Base-by-base conservation (phyloP, 2,329 filamentous ascomycete genomes). In the Monilinia fructicola region DNA sequence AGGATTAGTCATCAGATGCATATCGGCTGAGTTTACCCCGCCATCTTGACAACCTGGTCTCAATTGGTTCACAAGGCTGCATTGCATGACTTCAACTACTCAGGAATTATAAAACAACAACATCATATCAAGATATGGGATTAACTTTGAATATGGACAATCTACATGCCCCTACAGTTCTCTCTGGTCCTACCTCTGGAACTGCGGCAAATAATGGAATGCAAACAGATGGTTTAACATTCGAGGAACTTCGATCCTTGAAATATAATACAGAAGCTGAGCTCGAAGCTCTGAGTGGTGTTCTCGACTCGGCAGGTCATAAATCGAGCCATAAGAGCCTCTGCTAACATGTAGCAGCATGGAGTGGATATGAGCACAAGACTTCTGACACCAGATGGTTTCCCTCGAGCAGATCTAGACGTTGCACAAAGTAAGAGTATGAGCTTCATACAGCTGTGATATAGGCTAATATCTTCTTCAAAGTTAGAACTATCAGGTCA, bases 351-450 rank as follows among this genome's bases (percentile, higher is more conserved):
- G 48, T 38, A 42, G 16, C 74, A 97, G 93, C 94, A 98, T 81
- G 88, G 90, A 54, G 94, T 97, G 64, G 89, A 90, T 74, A 99
- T 99, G 95, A 89, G 90, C 74, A 97, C 95, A 10, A 84, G 87
- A 67, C 85, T 99, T 50, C 87, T 92, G 31, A 97, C 94, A 18
- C 86, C 88, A 69, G 95, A 98, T 79, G 95, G 95, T 58, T 99
- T 92, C 77, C 95, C 95, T 42, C 87, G 95, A 76, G 89, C 91
- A 73, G 95, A 99, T 78, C 89, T 99, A 70, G 95, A 99, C 77
- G 90, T 99, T 69, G 90, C 95, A 35, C 94, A 97, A 80, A 95
- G 92, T 95, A 87, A 71, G 83, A 65, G 61, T 55, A 67, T 52
- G 7, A 54, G 28, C 18, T n/a, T 28, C 18, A n/a, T 38, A 28